Conservation (phyloP, 441 rosid genomes). For the Caryocar brasiliense region DNA sequence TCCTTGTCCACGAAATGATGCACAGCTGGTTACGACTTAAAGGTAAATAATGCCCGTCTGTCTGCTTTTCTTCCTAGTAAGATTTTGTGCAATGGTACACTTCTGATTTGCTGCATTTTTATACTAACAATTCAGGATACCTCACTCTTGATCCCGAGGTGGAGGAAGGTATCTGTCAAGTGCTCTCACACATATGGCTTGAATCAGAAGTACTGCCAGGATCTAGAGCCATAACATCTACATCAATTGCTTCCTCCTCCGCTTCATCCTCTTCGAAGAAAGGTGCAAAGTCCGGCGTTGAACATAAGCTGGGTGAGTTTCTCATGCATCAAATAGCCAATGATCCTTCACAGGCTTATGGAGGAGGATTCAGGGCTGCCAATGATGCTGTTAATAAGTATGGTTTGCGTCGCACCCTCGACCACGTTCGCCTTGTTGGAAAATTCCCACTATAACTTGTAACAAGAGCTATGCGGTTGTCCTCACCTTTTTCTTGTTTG, state of each 20-base stretch:
- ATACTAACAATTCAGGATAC: conserved; percentile 38
- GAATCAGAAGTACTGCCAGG: conserved; percentile 75
- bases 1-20: conserved; percentile 87
- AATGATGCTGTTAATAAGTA: conserved; percentile 72
- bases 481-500: no score
- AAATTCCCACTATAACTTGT: conserved; percentile 54
- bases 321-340: conserved; percentile 79
- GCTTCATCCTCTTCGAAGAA: conserved; percentile 46
- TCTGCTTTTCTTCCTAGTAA: neutral
- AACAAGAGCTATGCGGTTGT: no score
- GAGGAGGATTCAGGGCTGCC: conserved; percentile 82
- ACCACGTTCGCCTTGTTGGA: conserved; percentile 58
- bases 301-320: conserved; percentile 73
- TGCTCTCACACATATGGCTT: conserved; percentile 85
- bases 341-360: conserved; percentile 76
- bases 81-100: neutral
- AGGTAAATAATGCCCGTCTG: conserved; percentile 29
- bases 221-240: conserved; percentile 36
- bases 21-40: conserved; percentile 90
- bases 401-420: conserved; percentile 59
- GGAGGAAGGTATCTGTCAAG: conserved; percentile 94
- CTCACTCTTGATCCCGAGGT: conserved; percentile 70
- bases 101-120: neutral
- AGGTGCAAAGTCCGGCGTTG: conserved; percentile 60
- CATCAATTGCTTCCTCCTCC: conserved; percentile 41